A percentile compares a stretch with the other conserved stretches of the same genome.
phyloP scores from a whole-genome alignment of 352 stramenopile species.

The Phytophthora boehmeriae region DNA sequence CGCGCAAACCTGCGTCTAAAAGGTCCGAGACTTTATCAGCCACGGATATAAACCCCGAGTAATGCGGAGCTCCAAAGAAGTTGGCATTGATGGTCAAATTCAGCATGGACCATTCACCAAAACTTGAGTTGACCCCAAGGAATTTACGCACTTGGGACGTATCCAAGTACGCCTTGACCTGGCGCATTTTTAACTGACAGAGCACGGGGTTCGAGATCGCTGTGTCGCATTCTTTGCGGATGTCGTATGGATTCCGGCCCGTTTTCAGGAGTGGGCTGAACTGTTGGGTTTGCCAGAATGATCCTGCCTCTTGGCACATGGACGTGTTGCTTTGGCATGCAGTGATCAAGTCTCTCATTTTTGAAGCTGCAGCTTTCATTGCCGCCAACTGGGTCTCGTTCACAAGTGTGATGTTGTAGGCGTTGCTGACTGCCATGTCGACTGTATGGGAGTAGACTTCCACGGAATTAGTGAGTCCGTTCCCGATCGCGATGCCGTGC shows the following conservation, averaged over 20 bases:
- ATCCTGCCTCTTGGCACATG: conserved; percentile 26
- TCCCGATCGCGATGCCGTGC: conserved; percentile 50
- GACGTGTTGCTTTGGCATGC: conserved; percentile 24
- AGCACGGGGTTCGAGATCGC: conserved; percentile 11
- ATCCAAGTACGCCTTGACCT: conserved; percentile 64
- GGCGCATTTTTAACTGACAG: conserved; percentile 42
- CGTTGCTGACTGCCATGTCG: conserved; percentile 50
- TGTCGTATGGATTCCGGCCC: conserved; percentile 63
- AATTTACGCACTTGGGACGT: conserved; percentile 31
- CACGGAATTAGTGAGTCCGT: conserved; percentile 32
- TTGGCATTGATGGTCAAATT: conserved; percentile 90
- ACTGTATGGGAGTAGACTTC: conserved; percentile 25
- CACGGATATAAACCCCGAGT: conserved; percentile 60
- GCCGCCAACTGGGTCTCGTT: conserved; percentile 21
- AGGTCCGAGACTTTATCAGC: conserved; percentile 19
- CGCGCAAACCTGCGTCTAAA: conserved; percentile 22
- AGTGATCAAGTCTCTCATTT: conserved; percentile 29
- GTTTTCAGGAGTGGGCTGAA: conserved; percentile 37
- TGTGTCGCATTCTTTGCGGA: conserved; percentile 40
- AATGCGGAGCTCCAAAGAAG: conserved; percentile 58
- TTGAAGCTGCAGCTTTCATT: conserved; percentile 25
- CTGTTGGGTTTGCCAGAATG: conserved; percentile 44
- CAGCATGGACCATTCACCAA: conserved; percentile 82
- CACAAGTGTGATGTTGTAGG: conserved; percentile 49
- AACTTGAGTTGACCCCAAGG: conserved; percentile 35